A percentile compares a stretch with the other conserved stretches of the same genome.
Conservation (phyloP, 495 filamentous ascomycete genomes). For the Corynascus novoguineensis region DNA sequence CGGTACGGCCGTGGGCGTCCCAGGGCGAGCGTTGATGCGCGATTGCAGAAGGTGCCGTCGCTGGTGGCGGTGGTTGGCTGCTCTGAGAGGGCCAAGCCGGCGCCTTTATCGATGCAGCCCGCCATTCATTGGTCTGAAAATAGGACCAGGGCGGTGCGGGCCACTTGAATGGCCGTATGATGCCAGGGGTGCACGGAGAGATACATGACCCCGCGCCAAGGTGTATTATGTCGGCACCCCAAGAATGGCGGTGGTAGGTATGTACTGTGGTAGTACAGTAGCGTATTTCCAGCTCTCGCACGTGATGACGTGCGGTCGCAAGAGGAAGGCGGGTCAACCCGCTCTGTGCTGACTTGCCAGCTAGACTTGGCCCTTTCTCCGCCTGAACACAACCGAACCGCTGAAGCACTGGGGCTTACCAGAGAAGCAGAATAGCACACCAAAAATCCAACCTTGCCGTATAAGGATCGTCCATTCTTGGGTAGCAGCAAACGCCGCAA, state of each 20-base stretch:
- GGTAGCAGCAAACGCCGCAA: neutral
- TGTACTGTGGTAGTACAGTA: too few species aligned
- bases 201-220: neutral
- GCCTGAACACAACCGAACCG: neutral
- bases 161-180: too few species aligned
- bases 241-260: too few species aligned
- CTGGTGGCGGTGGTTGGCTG: neutral
- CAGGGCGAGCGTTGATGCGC: neutral
- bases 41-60: neutral
- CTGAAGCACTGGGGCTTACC: too few species aligned
- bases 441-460: too few species aligned
- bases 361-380: neutral
- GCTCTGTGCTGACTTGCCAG: slow-evolving; percentile 1
- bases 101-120: neutral
- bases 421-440: too few species aligned
- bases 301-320: neutral
- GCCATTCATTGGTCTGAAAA: neutral
- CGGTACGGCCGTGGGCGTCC: too few species aligned
- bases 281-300: neutral
- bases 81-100: neutral
- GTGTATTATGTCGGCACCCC: too few species aligned
- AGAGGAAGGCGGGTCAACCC: neutral
- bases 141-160: neutral
- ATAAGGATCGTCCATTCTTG: neutral
- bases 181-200: too few species aligned